These are phyloP conservation scores for Arachnomyces sp. DNA, from an alignment of 2,329 filamentous ascomycete genomes.

Conservation along the genomic window DNA sequence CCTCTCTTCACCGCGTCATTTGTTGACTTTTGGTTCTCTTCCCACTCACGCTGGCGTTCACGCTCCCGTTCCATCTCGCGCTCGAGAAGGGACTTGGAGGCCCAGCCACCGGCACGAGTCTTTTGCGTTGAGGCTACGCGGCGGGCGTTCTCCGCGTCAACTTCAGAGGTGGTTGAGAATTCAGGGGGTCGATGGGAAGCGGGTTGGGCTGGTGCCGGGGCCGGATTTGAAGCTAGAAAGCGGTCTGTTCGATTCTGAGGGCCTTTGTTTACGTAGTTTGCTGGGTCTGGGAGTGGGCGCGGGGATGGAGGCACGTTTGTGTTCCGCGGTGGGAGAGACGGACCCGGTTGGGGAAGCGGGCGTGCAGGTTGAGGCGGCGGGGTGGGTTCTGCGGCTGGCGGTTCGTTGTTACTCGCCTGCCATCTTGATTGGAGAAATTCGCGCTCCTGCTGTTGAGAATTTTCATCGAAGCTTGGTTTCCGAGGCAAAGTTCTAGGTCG, in stretches of 20 bases:
- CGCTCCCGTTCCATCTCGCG: conserved; percentile 62
- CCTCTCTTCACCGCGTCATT: conserved; percentile 39
- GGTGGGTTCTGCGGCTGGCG: conserved; percentile 11
- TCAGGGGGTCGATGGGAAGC: conserved; percentile 36
- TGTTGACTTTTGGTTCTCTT: conserved; percentile 49
- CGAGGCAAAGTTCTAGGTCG: conserved; percentile 25
- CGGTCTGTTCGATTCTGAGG: conserved; percentile 45
- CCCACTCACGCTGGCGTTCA: conserved; percentile 58
- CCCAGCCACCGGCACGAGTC: conserved; percentile 54
- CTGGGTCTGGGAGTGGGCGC: conserved; percentile 43
- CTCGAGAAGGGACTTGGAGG: conserved; percentile 56
- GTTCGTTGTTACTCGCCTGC: conserved; percentile 34
- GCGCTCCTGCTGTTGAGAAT: conserved; percentile 55
- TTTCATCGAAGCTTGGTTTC: conserved; percentile 45
- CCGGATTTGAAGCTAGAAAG: conserved; percentile 48
- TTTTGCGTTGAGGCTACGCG: conserved; percentile 49
- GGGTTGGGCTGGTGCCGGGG: conserved; percentile 36
- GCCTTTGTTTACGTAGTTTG: conserved; percentile 25
- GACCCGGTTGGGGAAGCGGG: conserved; percentile 18
- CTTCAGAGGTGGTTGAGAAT: conserved; percentile 47
- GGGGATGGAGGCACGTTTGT: conserved; percentile 17
- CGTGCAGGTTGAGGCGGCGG: conserved; percentile 16
- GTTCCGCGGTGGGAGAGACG: conserved; percentile 10
- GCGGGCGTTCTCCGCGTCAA: conserved; percentile 49
- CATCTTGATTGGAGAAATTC: conserved; percentile 53